These are phyloP conservation scores for Pichia sp. DNA, from an alignment of 1,139 yeast genomes.

Conservation along the genomic window DNA sequence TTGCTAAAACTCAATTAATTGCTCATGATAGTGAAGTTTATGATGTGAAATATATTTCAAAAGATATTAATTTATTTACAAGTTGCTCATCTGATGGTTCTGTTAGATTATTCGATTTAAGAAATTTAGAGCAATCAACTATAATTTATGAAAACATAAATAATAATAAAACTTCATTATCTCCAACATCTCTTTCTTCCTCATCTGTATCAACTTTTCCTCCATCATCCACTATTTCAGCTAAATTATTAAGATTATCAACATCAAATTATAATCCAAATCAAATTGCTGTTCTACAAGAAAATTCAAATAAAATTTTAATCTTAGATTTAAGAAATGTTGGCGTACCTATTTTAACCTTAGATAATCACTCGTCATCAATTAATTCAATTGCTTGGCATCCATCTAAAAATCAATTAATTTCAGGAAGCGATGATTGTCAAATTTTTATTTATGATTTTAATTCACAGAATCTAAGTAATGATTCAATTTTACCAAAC, in stretches of 20 bases:
- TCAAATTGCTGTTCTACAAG: conserved; percentile 76
- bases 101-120: conserved; percentile 81
- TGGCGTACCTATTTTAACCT: conserved; percentile 64
- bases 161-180: too few relatives aligned
- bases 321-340: conserved; percentile 86
- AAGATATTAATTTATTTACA: conserved; percentile 74
- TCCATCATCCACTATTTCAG: background rate
- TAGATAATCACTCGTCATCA: conserved; percentile 63
- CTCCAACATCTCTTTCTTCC: too few relatives aligned
- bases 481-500: conserved; percentile 34
- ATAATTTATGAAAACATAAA: conserved; percentile 90
- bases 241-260: conserved; percentile 53
- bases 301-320: conserved; percentile 58
- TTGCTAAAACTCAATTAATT: conserved; percentile 85
- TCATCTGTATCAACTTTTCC: too few relatives aligned
- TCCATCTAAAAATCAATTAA: conserved; percentile 60
- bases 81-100: conserved; percentile 96
- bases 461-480: too few relatives aligned
- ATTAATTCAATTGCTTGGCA: conserved; percentile 81
- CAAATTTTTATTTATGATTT: conserved; percentile 87
- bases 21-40: conserved; percentile 96
- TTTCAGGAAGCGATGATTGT: conserved; percentile 87
- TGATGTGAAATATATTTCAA: conserved; percentile 80
- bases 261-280: conserved; percentile 77
- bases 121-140: conserved; percentile 89